These are phyloP conservation scores for Talaromyces marneffei DNA, from an alignment of 2,329 filamentous ascomycete species.

Conservation along the genomic window DNA sequence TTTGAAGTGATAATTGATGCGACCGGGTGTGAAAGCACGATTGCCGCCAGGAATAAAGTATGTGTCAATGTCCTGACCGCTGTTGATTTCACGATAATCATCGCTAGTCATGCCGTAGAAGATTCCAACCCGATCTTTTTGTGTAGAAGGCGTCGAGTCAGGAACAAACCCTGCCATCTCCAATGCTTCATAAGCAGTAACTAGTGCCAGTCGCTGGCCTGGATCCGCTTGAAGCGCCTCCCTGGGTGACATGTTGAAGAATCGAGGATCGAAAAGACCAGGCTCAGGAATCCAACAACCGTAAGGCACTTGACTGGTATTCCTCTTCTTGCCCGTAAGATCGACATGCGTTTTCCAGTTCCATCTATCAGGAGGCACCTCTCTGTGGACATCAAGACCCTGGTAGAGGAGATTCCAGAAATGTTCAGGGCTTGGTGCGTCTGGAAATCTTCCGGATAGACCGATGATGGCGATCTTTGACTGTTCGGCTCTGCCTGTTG, in stretches of 20 bases:
- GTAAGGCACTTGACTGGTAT: constrained; percentile 27
- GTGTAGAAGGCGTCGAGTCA: constrained; percentile 62
- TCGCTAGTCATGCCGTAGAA: constrained; percentile 70
- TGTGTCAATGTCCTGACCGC: constrained; percentile 62
- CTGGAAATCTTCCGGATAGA: constrained; percentile 68
- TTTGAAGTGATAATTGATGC: constrained; percentile 71
- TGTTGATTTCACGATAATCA: constrained; percentile 62
- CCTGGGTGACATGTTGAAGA: constrained; percentile 55
- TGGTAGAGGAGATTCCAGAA: constrained; percentile 34
- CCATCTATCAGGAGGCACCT: constrained; percentile 30
- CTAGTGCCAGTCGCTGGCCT: constrained; percentile 67
- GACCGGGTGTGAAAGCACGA: constrained; percentile 55
- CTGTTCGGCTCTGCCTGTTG: constrained; percentile 27
- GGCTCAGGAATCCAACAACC: constrained; percentile 35
- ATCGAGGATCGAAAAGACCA: constrained; percentile 32
- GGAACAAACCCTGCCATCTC: constrained; percentile 73
- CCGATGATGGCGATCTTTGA: constrained; percentile 67
- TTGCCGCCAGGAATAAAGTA: constrained; percentile 60
- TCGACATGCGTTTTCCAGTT: constrained; percentile 31
- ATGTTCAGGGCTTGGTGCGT: constrained; percentile 42
- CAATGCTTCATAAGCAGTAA: constrained; percentile 70
- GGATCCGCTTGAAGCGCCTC: constrained; percentile 73
- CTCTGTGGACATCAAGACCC: constrained; percentile 29
- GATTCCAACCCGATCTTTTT: constrained; percentile 58
- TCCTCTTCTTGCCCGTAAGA: constrained; percentile 27